phyloP scores from a whole-genome alignment of 2,329 filamentous ascomycete species.

The Pseudogymnoascus sp. region DNA sequence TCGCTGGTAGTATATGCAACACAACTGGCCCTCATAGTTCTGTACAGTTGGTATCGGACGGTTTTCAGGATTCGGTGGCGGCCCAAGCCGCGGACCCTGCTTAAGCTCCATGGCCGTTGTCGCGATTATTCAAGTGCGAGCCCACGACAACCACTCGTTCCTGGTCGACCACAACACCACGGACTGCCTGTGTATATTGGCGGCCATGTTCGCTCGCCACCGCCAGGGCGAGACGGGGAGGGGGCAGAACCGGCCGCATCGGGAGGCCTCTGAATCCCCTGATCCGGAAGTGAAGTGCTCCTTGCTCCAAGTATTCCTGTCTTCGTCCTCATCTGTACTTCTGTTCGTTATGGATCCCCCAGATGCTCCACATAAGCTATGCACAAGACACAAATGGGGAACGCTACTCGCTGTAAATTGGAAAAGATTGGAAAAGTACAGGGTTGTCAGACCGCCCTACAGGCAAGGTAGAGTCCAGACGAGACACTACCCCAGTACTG shows the following conservation, averaged over 20 bases:
- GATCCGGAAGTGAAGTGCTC: conserved; percentile 6
- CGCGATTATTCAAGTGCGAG: neutral
- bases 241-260: neutral
- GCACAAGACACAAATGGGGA: neutral
- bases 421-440: neutral
- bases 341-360: neutral
- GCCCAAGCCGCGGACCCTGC: neutral
- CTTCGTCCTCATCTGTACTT: neutral
- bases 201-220: neutral
- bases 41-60: neutral
- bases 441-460: neutral
- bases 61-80: neutral
- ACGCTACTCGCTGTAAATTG: neutral
- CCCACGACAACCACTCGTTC: neutral
- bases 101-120: neutral
- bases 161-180: neutral
- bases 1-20: neutral
- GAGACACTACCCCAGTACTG: neutral
- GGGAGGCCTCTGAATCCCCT: conserved; percentile 6
- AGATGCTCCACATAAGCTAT: conserved; percentile 6
- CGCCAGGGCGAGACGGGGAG: neutral
- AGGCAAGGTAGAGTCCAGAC: neutral
- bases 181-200: neutral
- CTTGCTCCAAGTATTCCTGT: neutral
- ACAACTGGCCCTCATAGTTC: neutral